Evolutionary conservation across 192 early-diverging fungal species (phyloP), one percentile per base, ranked within the genome.

Genomic region (Coemansia sp.): DNA sequence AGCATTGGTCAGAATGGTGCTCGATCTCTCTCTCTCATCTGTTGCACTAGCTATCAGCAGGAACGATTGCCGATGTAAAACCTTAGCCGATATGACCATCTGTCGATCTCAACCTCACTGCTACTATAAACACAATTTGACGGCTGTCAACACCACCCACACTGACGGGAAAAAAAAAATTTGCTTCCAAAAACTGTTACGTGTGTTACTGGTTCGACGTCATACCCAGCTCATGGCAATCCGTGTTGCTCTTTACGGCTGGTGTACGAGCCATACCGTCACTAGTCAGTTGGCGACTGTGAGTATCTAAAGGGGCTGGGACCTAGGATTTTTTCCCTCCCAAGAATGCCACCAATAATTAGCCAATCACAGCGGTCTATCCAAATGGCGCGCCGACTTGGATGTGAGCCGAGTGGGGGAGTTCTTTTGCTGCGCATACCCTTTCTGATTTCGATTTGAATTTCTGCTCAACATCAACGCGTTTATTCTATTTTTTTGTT

Each of bases 301-400:
- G 47, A 19, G 8, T 8, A 37, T 7, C 8, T 8, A 1, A 37
- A 37, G 35, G 8, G 35, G 35, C 35, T 37, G 35, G 23, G 23
- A 8, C 35, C 35, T 8, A 8, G 35, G 35, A 8, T 37, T 37
- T 35, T 37, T 8, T 1, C 1, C 8, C 35, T 37, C 35, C 10
- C 40, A 16, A 16, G 40, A n/a, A 49, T 21, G 52, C 26, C 1
- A 14, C 52, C 23, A 0, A 8, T 8, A 30, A 53, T 30, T 13
- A 11, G 26, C 55, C 55, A 58, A 58, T 58, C 55, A 33, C 55
- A 58, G 11, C 30, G 13, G 30, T 58, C 30, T 58, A 58, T 58
- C 55, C 55, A 58, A 33, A n/a, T 9, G 30, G 17, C 55, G 8
- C 30, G 55, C 28, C 14, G 2, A 7, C 16, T 32, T 58, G 30